Evolutionary conservation across 257 asterid genomes (phyloP).

Genomic region (Solanum tarapatanum): DNA sequence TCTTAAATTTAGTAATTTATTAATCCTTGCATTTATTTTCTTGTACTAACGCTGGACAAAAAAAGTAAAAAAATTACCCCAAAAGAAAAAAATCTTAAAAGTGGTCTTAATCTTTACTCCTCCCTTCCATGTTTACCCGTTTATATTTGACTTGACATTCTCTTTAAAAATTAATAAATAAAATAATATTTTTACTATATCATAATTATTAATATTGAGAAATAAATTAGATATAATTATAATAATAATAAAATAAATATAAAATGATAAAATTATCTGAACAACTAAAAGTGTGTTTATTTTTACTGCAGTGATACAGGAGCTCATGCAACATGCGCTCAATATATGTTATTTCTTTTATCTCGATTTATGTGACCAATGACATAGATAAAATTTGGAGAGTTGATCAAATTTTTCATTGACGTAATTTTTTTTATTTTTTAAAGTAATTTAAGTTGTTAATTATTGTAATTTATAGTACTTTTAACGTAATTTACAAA

Average conservation of each 20-base stretch:
- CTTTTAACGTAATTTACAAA: too few species aligned
- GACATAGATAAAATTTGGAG: neutral
- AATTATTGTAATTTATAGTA: too few species aligned
- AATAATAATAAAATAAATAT: neutral
- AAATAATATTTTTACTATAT: neutral
- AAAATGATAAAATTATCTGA: neutral
- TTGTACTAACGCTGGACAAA: neutral
- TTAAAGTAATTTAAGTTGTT: too few species aligned
- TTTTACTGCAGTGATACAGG: too few species aligned
- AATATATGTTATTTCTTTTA: too few species aligned
- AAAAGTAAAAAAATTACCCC: neutral
- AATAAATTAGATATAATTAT: neutral
- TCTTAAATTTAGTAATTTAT: slow-evolving; percentile 6
- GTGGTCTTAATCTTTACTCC: neutral
- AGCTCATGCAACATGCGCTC: neutral
- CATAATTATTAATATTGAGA: neutral
- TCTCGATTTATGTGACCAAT: too few species aligned
- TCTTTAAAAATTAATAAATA: too few species aligned
- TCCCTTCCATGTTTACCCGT: neutral
- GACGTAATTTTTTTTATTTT: too few species aligned
- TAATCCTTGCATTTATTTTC: neutral
- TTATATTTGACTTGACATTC: neutral
- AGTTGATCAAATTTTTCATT: too few species aligned
- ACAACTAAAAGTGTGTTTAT: neutral
- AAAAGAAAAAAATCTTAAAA: neutral